Evolutionary conservation across 108 stramenopile genomes (phyloP).

Genomic region (Cyclotella atomus): DNA sequence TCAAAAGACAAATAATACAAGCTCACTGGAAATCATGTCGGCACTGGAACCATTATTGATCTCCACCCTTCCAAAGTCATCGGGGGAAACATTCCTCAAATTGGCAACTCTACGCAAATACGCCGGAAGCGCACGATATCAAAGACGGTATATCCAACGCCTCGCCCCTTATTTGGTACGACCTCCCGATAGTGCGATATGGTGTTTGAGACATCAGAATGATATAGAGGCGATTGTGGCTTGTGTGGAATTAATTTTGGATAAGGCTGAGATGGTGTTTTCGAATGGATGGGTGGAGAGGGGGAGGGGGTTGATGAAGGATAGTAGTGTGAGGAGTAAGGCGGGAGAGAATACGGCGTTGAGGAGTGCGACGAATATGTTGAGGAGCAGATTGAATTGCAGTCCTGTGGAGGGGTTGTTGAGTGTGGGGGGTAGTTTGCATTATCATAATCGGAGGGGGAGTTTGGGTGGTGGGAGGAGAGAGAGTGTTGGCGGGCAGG

Average conservation of each 20-base stretch:
- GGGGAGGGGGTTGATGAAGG: slow-evolving; percentile 69
- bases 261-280: slow-evolving; percentile 75
- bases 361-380: slow-evolving; percentile 54
- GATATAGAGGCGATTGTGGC: slow-evolving; percentile 90
- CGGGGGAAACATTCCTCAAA: slow-evolving; percentile 72
- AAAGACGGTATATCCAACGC: slow-evolving; percentile 87
- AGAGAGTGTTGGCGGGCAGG: slow-evolving; percentile 47
- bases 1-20: slow-evolving; percentile 40
- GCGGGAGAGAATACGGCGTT: slow-evolving; percentile 67
- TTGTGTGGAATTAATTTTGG: slow-evolving; percentile 82
- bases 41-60: slow-evolving; percentile 81
- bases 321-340: no score
- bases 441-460: slow-evolving; percentile 4
- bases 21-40: slow-evolving; percentile 66
- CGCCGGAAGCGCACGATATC: slow-evolving; percentile 82
- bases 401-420: slow-evolving; percentile 42
- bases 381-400: slow-evolving; percentile 58
- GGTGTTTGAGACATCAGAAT: slow-evolving; percentile 88
- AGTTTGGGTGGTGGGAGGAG: slow-evolving; percentile 11
- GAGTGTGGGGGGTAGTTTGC: slow-evolving; percentile 3
- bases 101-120: slow-evolving; percentile 68
- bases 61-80: slow-evolving; percentile 78
- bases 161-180: slow-evolving; percentile 81
- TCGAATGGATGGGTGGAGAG: slow-evolving; percentile 82
- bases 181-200: slow-evolving; percentile 76